These are phyloP conservation scores for Pestalotiopsis sp. DNA, from an alignment of 2,329 filamentous ascomycete genomes.

Conservation along the genomic window DNA sequence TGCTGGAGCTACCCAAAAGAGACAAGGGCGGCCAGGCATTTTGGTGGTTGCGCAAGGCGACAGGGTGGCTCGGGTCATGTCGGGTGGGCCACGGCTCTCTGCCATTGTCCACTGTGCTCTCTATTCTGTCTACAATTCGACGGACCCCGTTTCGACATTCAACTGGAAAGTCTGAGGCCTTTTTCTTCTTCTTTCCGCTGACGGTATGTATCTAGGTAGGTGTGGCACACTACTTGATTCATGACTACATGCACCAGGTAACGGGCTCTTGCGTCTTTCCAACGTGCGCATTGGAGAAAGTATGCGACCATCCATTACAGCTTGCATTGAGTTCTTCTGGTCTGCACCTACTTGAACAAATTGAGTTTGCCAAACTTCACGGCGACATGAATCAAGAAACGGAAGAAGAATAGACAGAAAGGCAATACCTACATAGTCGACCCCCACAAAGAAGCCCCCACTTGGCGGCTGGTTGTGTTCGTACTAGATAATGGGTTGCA, in stretches of 20 bases:
- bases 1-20: constrained; percentile 31
- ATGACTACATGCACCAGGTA: background rate
- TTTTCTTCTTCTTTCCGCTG: constrained; percentile 3
- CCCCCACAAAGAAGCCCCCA: constrained; percentile 28
- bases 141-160: constrained; percentile 7
- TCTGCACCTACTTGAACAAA: background rate
- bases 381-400: constrained; percentile 10
- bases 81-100: constrained; percentile 4
- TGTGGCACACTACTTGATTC: constrained; percentile 7
- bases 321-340: background rate
- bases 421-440: background rate
- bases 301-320: background rate
- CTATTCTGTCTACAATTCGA: background rate
- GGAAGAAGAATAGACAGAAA: constrained; percentile 8
- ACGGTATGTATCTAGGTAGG: background rate
- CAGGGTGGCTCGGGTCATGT: constrained; percentile 12
- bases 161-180: constrained; percentile 5
- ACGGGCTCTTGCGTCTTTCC: background rate
- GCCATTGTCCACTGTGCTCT: background rate
- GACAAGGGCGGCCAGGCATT: constrained; percentile 34
- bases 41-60: constrained; percentile 15
- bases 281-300: background rate
- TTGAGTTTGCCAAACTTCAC: constrained; percentile 3
- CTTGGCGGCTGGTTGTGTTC: constrained; percentile 17
- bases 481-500: constrained; percentile 2